These are phyloP conservation scores for Phytophthora boehmeriae DNA, from an alignment of 352 stramenopile genomes.

Conservation along the genomic window DNA sequence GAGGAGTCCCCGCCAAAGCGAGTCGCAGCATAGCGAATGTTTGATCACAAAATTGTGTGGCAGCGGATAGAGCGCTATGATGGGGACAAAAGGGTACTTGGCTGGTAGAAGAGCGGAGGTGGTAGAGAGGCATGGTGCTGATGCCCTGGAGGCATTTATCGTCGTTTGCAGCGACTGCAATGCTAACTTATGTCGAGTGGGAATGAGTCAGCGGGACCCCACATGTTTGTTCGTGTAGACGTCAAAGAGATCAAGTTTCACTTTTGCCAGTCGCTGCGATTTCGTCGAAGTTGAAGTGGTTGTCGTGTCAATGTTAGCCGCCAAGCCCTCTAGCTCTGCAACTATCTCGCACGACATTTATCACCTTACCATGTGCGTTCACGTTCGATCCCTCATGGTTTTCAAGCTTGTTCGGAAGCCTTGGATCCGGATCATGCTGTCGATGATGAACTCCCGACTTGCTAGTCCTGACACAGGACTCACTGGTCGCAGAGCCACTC, in stretches of 20 bases:
- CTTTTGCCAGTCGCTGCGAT: neutral
- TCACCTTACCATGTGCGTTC: conserved; percentile 3
- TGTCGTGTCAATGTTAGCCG: neutral
- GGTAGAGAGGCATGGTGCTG: too few relatives aligned
- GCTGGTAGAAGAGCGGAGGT: too few relatives aligned
- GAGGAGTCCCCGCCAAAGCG: neutral
- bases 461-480: neutral
- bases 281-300: neutral
- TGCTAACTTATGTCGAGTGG: too few relatives aligned
- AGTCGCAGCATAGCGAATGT: conserved; percentile 17
- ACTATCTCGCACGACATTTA: neutral
- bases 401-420: neutral
- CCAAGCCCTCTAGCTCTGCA: neutral
- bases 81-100: too few relatives aligned
- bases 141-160: too few relatives aligned
- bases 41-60: neutral
- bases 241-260: neutral
- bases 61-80: neutral
- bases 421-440: too few relatives aligned
- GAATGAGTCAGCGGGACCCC: too few relatives aligned
- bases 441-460: neutral
- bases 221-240: neutral
- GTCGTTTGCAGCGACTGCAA: too few relatives aligned
- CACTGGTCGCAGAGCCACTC: neutral
- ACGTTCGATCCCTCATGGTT: neutral